Base-by-base conservation (phyloP, 352 stramenopile species). In the Pythium biforme region DNA sequence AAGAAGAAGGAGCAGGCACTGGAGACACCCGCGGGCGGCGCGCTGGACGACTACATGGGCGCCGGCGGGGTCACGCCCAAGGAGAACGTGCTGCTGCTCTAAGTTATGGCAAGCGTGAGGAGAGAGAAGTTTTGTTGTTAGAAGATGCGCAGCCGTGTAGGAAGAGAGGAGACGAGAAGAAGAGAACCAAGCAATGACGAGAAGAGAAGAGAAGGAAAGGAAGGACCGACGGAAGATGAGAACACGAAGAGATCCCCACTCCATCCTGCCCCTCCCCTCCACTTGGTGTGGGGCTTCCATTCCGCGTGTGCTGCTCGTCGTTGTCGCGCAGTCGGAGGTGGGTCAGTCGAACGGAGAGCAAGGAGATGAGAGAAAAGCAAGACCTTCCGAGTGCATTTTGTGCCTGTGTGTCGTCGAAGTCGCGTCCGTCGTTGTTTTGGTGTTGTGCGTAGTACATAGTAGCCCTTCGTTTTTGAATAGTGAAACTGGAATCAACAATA, bases 21-120 rank as follows among this genome's bases (percentile, higher is more conserved):
- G 33, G 68, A 73, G 62, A 89, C 79, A 20, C 80, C 82, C 4
- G 74, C 72, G 26, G 67, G 64, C 20, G 62, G 41, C 45, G 56
- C 55, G 2, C 61, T 81, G 17, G 80, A 86, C 25, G 72, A 75
- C 70, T 88, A 90, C 67, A 53, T 61, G 55, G 78, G 74, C 23
- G 54, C 46, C 26, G 79, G 75, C 27, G 73, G 83, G 60, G 84
- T 92, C 66, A 92, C 83, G 64, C 83, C 83, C 43, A 92, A 92
- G 72, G 83, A 92, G 66, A 83, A 89, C 57, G 81, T 92, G 67
- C 63, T 92, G 58, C 74, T 92, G 64, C 73, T 92, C 59, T 92
- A 92, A 87, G 70, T 80, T 86, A 86, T 81, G 58, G 74, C 59
- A 53, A 49, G 25, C 50, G 46, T 46, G 62, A 47, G n/a, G 45